phyloP scores from a whole-genome alignment of 331 rosid species.

The Spiraea crenata region DNA sequence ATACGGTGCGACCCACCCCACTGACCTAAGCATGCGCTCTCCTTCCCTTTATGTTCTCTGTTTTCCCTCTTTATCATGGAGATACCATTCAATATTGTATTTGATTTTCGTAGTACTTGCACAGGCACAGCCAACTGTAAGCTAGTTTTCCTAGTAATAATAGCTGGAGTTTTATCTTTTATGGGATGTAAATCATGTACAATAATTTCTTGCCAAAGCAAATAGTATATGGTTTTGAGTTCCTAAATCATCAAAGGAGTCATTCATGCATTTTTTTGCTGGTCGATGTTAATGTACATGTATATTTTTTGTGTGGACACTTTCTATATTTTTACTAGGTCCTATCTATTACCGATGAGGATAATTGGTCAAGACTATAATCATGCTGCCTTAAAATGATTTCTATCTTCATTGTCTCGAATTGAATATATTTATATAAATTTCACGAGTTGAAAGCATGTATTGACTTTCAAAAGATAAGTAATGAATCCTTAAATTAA shows the following conservation, averaged over 20 bases:
- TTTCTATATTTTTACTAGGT: not conserved
- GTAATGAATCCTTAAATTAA: too few species aligned
- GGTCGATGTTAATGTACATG: too few species aligned
- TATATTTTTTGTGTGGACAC: too few species aligned
- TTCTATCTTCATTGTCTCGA: not conserved
- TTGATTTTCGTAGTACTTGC: not conserved
- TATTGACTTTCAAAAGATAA: not conserved
- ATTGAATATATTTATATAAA: not conserved
- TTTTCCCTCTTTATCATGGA: not conserved
- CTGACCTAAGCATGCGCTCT: not conserved
- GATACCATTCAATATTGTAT: not conserved
- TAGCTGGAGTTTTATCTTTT: not conserved
- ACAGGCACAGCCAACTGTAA: not conserved
- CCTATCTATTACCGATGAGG: not conserved
- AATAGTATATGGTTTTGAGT: not conserved
- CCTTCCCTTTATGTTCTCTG: not conserved
- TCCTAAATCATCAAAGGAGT: too few species aligned
- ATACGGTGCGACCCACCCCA: slow-evolving; percentile 16
- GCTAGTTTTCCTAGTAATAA: not conserved
- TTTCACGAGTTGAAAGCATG: not conserved
- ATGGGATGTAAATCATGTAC: not conserved
- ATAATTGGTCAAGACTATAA: not conserved
- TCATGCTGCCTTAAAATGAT: not conserved
- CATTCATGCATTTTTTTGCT: too few species aligned
- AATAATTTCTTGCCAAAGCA: not conserved